Evolutionary conservation across 805 yeast genomes (phyloP), one percentile per base, ranked within the genome.

Genomic region (Candida sakaeoensis): DNA sequence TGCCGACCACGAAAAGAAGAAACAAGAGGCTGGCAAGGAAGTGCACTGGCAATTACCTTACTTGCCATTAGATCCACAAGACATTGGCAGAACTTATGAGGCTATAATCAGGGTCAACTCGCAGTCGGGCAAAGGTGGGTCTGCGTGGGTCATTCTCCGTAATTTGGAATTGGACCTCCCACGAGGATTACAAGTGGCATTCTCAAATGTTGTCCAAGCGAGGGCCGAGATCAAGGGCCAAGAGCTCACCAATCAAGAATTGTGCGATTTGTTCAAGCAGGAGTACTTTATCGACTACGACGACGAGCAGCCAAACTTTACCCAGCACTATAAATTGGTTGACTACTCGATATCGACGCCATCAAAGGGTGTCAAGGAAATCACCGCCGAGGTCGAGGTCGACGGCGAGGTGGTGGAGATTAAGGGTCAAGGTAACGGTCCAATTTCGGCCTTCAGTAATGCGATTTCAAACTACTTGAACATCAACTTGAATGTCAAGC

Each of bases 101-200:
- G 93, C 95, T n/a, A 85, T 86, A 41, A 85, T 85, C 51, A 78
- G 95, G 56, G 93, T 85, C 58, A 85, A 85, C 63, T 85, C 93
- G 9, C 95, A 85, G 64, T 77, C 86, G 18, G 95, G 95, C 46
- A 85, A 85, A 64, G 95, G 95, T 53, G 95, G 95, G 49, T 84
- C 91, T 8, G 86, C 95, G 5, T 85, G 95, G 93, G 82, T 86
- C 49, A 82, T 85, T 54, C 70, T 85, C 55, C 74, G 86, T 48
- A 75, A 77, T 49, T 72, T 86, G 60, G 91, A 82, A 53, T 74
- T 85, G 43, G 95, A 85, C 57, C 73, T 86, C 50, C 95, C 95
- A 30, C 77, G 91, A 58, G 84, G 83, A 28, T 68, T 85, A 55
- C 95, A 85, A 65, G 78, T 85, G 30, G 83, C 81, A 29, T 85